A percentile compares a stretch with the other conserved stretches of the same genome.
Evolutionary conservation across 169 alveolate species (phyloP).

Genomic region (Theileria luwenshuni): DNA sequence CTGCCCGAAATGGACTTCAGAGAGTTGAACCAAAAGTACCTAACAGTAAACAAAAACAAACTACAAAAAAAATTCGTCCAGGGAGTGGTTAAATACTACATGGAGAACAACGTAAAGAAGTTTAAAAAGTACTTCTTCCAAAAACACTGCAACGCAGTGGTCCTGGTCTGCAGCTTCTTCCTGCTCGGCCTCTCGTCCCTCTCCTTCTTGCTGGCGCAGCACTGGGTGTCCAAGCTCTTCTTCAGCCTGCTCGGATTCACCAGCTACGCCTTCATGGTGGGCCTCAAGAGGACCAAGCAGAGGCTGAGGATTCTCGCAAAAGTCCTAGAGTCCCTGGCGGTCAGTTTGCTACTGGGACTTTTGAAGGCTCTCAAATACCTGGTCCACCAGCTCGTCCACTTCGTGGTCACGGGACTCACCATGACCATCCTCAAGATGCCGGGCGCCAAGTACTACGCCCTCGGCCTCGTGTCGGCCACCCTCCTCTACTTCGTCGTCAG

Average conservation of each 20-base stretch:
- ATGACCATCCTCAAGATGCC: background rate
- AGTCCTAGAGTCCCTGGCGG: background rate
- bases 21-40: background rate
- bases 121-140: conserved; percentile 1
- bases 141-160: conserved; percentile 1
- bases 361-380: background rate
- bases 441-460: too few relatives aligned
- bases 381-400: background rate
- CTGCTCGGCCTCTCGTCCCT: conserved; percentile 9
- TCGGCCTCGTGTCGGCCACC: background rate
- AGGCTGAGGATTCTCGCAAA: background rate
- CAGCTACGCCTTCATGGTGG: conserved; percentile 12
- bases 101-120: background rate
- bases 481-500: background rate
- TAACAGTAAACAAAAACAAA: background rate
- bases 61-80: background rate
- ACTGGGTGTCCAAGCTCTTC: background rate
- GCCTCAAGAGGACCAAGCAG: conserved; percentile 4
- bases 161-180: conserved; percentile 12
- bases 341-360: background rate
- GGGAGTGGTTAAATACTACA: background rate
- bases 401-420: background rate
- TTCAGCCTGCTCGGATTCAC: background rate
- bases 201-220: conserved; percentile 14
- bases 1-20: background rate